Evolutionary conservation across 2,329 filamentous ascomycete genomes (phyloP).

Genomic region (Colletotrichum echinochloae): DNA sequence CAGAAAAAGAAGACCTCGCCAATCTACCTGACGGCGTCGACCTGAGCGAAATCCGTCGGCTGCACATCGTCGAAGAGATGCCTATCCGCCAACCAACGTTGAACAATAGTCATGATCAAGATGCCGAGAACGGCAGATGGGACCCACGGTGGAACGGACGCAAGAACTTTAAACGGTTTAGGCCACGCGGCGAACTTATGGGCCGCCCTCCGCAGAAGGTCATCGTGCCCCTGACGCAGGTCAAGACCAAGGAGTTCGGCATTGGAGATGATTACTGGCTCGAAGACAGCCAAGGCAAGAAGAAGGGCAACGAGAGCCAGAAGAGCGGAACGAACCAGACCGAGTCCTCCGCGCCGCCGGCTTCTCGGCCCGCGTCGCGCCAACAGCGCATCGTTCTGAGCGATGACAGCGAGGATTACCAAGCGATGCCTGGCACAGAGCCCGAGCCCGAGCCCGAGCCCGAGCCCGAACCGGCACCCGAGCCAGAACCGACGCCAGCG

Average conservation of each 20-base stretch:
- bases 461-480: background rate
- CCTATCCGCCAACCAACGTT: constrained; percentile 63
- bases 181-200: constrained; percentile 63
- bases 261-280: constrained; percentile 84
- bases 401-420: constrained; percentile 52
- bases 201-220: constrained; percentile 61
- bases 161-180: constrained; percentile 96
- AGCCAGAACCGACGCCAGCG: constrained; percentile 24
- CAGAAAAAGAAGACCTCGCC: constrained; percentile 65
- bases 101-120: constrained; percentile 60
- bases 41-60: constrained; percentile 76
- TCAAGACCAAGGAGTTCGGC: constrained; percentile 77
- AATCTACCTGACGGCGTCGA: constrained; percentile 73
- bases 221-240: constrained; percentile 79
- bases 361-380: background rate
- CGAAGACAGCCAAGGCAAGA: constrained; percentile 57
- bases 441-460: constrained; percentile 21
- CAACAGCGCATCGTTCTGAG: constrained; percentile 48
- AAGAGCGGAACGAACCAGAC: constrained; percentile 41
- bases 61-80: constrained; percentile 84
- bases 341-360: constrained; percentile 12
- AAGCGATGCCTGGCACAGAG: constrained; percentile 36
- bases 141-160: constrained; percentile 91
- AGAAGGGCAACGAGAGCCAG: constrained; percentile 45
- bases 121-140: constrained; percentile 74